Base-by-base conservation (phyloP, 148 eudicot genomes). In the Silene conica region DNA sequence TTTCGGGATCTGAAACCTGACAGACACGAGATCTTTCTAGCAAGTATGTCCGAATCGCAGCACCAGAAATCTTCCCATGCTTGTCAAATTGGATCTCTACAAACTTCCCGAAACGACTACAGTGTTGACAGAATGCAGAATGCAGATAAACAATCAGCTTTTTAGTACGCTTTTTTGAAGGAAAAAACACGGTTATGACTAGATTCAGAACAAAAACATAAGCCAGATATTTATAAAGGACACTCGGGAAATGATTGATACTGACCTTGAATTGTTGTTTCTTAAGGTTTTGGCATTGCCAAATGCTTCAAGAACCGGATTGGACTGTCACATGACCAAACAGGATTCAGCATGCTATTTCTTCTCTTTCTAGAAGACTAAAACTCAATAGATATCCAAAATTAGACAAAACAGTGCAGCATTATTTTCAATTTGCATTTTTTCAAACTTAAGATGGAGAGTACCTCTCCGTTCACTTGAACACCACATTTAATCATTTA, bases 21-120 rank as follows among this genome's bases (percentile, higher is more conserved):
- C 98, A 95, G 78, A 95, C 98, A 77, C 98, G 98, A 79, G 98
- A 95, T 73, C 98, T 92, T 80, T 95, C 98, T 48, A 95, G 92
- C 78, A 95, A 81, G 81, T 95, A 95, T 64, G 98, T 95, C 60
- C 98, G 80, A 62, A 95, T 81, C 76, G 98, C 98, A 68, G 98
- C 98, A 73, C 98, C 98, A 65, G 97, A 95, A 79, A 95, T 95
- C 81, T 93, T 95, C 70, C 93, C 92, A 75, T 82, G 78, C 82
- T 87, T 95, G 82, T 92, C 97, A 82, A 95, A 95, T 75, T 95
- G 98, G 65, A 95, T 90, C 87, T 95, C 98, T 70, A 95, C 98
- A 71, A 95, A 95, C 79, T 95, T 95, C 77, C 98, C 98, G 76
- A 95, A 95, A 74, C 98, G 98, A 88, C 98, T 95, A 65, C 69